Evolutionary conservation across 768 basidiomycete genomes (phyloP), one percentile per base, ranked within the genome.

Genomic region (Dacryopinax spathularia): DNA sequence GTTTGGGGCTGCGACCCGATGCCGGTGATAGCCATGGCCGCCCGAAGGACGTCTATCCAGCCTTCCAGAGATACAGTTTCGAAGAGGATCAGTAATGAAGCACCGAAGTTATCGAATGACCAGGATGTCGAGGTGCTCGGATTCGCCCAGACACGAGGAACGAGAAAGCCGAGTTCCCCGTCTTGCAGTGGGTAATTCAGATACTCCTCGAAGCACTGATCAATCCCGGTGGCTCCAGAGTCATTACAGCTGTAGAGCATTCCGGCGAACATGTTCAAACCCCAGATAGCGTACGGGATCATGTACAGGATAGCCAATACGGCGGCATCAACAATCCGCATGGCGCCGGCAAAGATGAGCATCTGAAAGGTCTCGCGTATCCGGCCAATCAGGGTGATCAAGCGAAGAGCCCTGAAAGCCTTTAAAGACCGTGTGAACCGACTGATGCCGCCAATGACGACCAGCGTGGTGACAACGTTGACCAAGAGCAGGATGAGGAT

Each of bases 41-140:
- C 80, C 35, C 74, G 76, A 87, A 96, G 88, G 60, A 93, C 95
- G 70, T 94, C 91, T n/a, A 89, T 82, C 95, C 94, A 97, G 1
- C 95, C 95, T 75, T 95, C 93, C 60, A 96, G 76, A 0, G 93
- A 95, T 25, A 97, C 91, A 67, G 95, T 92, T 75, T 98, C 95
- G 69, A 96, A 97, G 0, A 97, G 80, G 70, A 97, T 96, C 62
- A 97, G 80, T 37, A 97, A 77, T 0, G 91, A 87, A 2, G 85
- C 76, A 6, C 82, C 79, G 75, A 97, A 97, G 15, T 78, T 83
- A 74, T 98, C 95, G 70, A 97, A 98, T 1, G 86, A 88, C 76
- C 92, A 97, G 0, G 80, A 80, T 1, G 89, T 91, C 20, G 86
- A 87, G 4, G 86, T 86, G 0, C 84, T 81, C 7, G 95, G 91